These are phyloP conservation scores for Talaromyces marneffei DNA, from an alignment of 2,329 filamentous ascomycete species.

Conservation along the genomic window DNA sequence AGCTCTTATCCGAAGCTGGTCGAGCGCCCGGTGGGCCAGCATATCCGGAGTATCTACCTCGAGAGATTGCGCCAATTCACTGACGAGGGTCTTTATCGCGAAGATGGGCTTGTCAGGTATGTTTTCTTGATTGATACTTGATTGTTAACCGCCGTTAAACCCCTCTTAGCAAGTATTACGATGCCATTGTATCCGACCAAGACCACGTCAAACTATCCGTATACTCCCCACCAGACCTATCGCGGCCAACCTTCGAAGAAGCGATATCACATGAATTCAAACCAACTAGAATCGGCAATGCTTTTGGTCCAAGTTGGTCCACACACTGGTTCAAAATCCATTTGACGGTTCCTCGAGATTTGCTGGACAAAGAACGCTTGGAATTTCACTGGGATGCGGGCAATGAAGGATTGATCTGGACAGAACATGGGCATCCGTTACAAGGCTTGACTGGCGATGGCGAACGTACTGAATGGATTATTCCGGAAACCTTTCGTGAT, in stretches of 20 bases:
- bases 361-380: conserved; percentile 71
- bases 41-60: conserved; percentile 79
- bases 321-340: conserved; percentile 95
- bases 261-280: conserved; percentile 71
- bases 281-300: conserved; percentile 66
- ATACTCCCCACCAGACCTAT: conserved; percentile 73
- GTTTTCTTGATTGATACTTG: conserved; percentile 26
- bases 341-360: conserved; percentile 67
- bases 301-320: conserved; percentile 91
- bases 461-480: conserved; percentile 84
- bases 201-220: conserved; percentile 78
- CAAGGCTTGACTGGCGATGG: conserved; percentile 88
- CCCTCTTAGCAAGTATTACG: conserved; percentile 59
- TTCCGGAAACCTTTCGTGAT: conserved; percentile 75
- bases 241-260: conserved; percentile 79
- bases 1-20: conserved; percentile 47
- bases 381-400: conserved; percentile 95
- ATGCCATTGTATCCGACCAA: conserved; percentile 61
- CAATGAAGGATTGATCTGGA: conserved; percentile 94
- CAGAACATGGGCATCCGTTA: conserved; percentile 77
- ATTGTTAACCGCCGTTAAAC: conserved; percentile 4
- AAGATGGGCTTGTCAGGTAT: conserved; percentile 66
- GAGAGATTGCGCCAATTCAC: conserved; percentile 79
- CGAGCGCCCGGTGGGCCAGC: conserved; percentile 60
- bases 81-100: conserved; percentile 68